These are phyloP conservation scores for Xylona heveae DNA, from an alignment of 495 filamentous ascomycete species.

Conservation along the genomic window DNA sequence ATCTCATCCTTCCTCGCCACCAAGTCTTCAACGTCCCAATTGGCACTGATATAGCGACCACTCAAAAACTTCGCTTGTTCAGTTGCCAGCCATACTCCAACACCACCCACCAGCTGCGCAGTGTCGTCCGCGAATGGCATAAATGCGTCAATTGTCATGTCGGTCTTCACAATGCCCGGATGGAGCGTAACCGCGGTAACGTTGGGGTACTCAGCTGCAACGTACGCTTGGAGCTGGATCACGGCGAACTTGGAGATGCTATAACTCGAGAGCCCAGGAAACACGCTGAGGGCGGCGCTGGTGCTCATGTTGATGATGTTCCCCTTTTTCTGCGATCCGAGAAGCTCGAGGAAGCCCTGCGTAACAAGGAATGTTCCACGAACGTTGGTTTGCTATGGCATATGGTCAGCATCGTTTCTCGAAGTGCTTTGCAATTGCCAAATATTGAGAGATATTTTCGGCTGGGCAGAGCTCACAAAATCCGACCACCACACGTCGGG, in stretches of 20 bases:
- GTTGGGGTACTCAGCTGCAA: conserved; percentile 1
- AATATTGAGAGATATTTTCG: neutral
- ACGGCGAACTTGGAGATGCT: conserved; percentile 1
- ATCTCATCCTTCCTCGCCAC: conserved; percentile 8
- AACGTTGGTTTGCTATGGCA: conserved; percentile 7
- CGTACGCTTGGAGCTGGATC: conserved; percentile 1
- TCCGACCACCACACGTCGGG: conserved; percentile 8
- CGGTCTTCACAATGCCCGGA: conserved; percentile 4
- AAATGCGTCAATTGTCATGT: conserved; percentile 6
- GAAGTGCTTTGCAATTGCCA: neutral
- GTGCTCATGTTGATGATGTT: conserved; percentile 8
- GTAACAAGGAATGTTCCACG: conserved; percentile 6
- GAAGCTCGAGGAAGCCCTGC: conserved; percentile 6
- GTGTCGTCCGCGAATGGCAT: conserved; percentile 1
- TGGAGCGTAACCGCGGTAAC: neutral
- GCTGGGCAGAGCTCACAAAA: conserved; percentile 4
- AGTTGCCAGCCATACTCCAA: conserved; percentile 5
- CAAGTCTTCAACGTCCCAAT: conserved; percentile 10
- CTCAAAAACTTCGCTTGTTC: conserved; percentile 6
- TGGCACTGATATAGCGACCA: conserved; percentile 6
- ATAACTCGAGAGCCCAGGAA: neutral
- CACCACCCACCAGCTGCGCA: conserved; percentile 3
- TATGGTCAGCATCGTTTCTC: neutral
- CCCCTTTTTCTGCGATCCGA: conserved; percentile 1
- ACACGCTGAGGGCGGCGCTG: neutral